Base-by-base conservation (phyloP, 140 eudicot species). In the Oenanthe javanica region DNA sequence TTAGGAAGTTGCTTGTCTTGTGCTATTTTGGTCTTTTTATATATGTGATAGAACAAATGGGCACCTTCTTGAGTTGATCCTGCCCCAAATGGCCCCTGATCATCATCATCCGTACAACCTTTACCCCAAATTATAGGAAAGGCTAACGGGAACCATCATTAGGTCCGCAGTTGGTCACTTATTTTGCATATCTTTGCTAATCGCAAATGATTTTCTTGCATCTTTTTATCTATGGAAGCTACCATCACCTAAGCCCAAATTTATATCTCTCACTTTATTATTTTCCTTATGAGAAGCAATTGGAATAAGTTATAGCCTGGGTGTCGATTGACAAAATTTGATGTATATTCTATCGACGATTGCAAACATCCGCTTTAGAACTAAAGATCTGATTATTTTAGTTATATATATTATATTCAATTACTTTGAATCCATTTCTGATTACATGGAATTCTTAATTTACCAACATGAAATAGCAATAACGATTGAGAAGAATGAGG, bases 1-100 rank as follows among this genome's bases (percentile, higher is more conserved):
- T 91, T 70, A 87, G 61, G 49, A 96, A 92, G 27, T 48, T 92
- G 84, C 97, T 78, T 84, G 89, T 7, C 82, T 79, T 67, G 92
- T 94, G 96, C 87, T 87, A 78, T 52, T 4, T 52, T 52, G 21
- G 59, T 52, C 59, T 4, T 52, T 15, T 18, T 19, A 16, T 54
- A 9, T 19, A 54, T 54, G 23, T 14, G n/a, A 54, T 54, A 18
- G 1, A 18, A 16, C 63, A 54, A 16, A 54, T 54, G 63, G 8
- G 1, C 63, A 42, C 59, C 16, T 18, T 51, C 19, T 51, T 51
- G 19, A 51, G 19, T 51, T 2, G 19, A 51, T 51, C 15, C 18
- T 13, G 19, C 55, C 0, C 13, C 19, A 31, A 31, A 31, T 31
- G 3, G 45, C 45, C 45, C 45, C 45, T 16, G 5, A 51, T 48